Evolutionary conservation across 208 protist genomes (phyloP).

Genomic region (Wallacemonas rigidus): DNA sequence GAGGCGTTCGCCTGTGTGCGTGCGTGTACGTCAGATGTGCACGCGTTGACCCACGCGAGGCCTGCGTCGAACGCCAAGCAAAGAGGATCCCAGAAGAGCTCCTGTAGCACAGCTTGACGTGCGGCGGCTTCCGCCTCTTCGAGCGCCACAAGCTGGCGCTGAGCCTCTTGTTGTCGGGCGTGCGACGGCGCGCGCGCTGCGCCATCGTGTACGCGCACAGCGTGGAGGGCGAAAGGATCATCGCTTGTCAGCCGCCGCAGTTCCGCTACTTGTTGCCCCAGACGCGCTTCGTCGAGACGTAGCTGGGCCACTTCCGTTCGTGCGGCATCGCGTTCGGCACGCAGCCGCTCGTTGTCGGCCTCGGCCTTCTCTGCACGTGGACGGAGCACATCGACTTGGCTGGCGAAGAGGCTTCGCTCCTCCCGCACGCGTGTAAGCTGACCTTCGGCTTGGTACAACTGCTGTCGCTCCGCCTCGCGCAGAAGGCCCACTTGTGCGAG

Average conservation of each 20-base stretch:
- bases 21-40: not conserved
- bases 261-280: constrained; percentile 35
- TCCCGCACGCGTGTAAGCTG: constrained; percentile 44
- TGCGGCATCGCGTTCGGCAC: constrained; percentile 22
- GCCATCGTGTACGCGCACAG: not conserved
- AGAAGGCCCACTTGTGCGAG: constrained; percentile 76
- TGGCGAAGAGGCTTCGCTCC: constrained; percentile 35
- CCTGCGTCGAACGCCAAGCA: constrained; percentile 87
- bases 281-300: constrained; percentile 56
- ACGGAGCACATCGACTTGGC: constrained; percentile 39
- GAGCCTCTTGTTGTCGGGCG: not conserved
- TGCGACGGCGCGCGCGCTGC: not conserved
- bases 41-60: constrained; percentile 74
- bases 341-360: constrained; percentile 30
- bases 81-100: constrained; percentile 85
- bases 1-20: too few relatives aligned
- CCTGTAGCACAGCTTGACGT: constrained; percentile 58
- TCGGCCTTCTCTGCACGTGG: constrained; percentile 20
- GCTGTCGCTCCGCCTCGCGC: constrained; percentile 67
- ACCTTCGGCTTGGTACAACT: constrained; percentile 35
- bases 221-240: constrained; percentile 6
- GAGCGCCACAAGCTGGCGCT: constrained; percentile 1
- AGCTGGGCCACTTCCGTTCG: constrained; percentile 65
- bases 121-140: constrained; percentile 44
- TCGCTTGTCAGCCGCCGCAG: constrained; percentile 29